Evolutionary conservation across 1,284 basidiomycete species (phyloP).

Genomic region (Bjerkandera adusta): DNA sequence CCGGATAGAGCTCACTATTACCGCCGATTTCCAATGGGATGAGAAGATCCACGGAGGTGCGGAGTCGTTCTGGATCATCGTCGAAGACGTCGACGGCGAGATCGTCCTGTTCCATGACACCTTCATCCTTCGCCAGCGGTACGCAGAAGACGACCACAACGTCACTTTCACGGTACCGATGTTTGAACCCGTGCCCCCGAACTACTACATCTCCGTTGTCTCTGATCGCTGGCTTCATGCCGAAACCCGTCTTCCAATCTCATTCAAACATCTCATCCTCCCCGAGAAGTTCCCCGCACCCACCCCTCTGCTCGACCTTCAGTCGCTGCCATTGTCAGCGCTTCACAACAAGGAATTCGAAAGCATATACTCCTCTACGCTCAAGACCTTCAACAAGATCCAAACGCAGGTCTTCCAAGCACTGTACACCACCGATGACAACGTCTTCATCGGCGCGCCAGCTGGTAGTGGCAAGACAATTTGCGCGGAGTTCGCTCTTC

Average conservation of each 20-base stretch:
- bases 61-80: conserved; percentile 90
- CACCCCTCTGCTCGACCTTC: conserved; percentile 91
- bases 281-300: conserved; percentile 96
- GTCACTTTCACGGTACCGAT: conserved; percentile 94
- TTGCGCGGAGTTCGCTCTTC: conserved; percentile 93
- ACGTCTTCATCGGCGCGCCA: conserved; percentile 94
- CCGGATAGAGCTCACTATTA: conserved; percentile 87
- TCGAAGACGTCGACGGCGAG: conserved; percentile 98
- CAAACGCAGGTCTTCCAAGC: conserved; percentile 99
- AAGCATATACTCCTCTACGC: conserved; percentile 74
- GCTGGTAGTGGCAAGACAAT: conserved; percentile 97
- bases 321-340: conserved; percentile 86
- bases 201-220: conserved; percentile 95
- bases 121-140: conserved; percentile 89
- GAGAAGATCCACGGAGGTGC: conserved; percentile 88
- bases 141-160: conserved; percentile 91
- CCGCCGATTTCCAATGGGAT: conserved; percentile 97
- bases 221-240: conserved; percentile 97
- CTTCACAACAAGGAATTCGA: conserved; percentile 93
- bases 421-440: conserved; percentile 94
- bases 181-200: conserved; percentile 96
- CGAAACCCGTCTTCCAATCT: conserved; percentile 92
- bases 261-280: conserved; percentile 97
- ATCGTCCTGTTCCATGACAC: conserved; percentile 92
- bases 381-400: conserved; percentile 95